Conservation (phyloP, 164 flowering plant species). For the Amborella trichopoda region DNA sequence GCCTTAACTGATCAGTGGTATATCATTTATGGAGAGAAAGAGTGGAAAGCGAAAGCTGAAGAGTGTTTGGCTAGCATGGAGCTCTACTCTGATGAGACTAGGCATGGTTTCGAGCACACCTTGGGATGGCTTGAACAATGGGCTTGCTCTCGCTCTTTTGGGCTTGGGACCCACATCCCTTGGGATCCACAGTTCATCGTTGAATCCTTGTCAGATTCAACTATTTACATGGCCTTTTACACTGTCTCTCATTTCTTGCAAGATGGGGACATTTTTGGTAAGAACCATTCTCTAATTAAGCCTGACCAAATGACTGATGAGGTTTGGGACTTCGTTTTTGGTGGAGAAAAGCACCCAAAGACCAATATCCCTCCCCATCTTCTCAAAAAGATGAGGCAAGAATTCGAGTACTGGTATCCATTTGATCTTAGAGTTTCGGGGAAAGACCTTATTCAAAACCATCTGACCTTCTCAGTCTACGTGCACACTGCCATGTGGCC, state of each 20-base stretch:
- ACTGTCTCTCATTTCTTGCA: constrained; percentile 72
- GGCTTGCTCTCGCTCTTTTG: constrained; percentile 46
- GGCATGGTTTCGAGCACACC: constrained; percentile 84
- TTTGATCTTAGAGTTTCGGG: constrained; percentile 91
- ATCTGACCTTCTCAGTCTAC: constrained; percentile 73
- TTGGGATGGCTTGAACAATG: constrained; percentile 69
- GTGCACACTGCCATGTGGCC: constrained; percentile 76
- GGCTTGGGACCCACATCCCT: constrained; percentile 73
- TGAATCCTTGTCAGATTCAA: constrained; percentile 89
- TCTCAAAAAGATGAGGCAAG: constrained; percentile 77
- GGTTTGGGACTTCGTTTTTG: constrained; percentile 73
- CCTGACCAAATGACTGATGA: constrained; percentile 82
- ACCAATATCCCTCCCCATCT: constrained; percentile 24
- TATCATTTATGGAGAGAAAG: constrained; percentile 67
- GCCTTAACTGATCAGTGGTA: constrained; percentile 95
- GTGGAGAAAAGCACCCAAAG: constrained; percentile 44
- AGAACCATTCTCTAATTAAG: constrained; percentile 21
- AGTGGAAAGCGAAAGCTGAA: constrained; percentile 60
- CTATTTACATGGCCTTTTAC: constrained; percentile 87
- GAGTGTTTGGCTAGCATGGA: constrained; percentile 66
- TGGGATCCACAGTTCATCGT: constrained; percentile 85
- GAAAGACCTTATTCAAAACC: constrained; percentile 89
- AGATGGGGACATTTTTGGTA: constrained; percentile 59
- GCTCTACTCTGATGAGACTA: constrained; percentile 56
- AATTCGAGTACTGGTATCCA: constrained; percentile 93